Evolutionary conservation across 2,329 filamentous ascomycete species (phyloP).

Genomic region (Leptosphaerulina australis): DNA sequence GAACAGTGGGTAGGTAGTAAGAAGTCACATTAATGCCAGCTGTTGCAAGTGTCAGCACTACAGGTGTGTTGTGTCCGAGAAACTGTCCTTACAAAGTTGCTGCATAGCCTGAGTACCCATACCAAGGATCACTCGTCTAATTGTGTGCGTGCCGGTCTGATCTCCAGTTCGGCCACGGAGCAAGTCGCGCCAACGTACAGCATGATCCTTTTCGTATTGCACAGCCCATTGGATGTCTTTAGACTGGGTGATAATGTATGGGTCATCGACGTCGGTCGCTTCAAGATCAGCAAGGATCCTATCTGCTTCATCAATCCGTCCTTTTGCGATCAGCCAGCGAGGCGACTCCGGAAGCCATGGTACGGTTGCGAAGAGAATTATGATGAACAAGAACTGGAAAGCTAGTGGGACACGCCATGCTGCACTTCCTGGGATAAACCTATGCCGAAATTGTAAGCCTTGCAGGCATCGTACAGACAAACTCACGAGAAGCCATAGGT

Average conservation of each 20-base stretch:
- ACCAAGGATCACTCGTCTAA: conserved; percentile 59
- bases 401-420: conserved; percentile 47
- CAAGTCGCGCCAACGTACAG: conserved; percentile 58
- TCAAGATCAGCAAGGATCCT: conserved; percentile 59
- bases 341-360: conserved; percentile 57
- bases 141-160: conserved; percentile 56
- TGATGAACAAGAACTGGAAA: conserved; percentile 58
- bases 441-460: conserved; percentile 1
- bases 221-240: conserved; percentile 58
- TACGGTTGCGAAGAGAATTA: conserved; percentile 53
- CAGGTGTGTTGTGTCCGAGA: too few relatives aligned
- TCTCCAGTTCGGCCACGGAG: conserved; percentile 54
- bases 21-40: conserved; percentile 49
- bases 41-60: conserved; percentile 9
- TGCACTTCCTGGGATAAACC: conserved; percentile 24
- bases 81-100: conserved; percentile 53
- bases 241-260: conserved; percentile 50
- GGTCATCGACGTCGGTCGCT: conserved; percentile 52
- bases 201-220: conserved; percentile 57
- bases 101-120: conserved; percentile 62
- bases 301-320: conserved; percentile 54
- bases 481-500: conserved; percentile 58
- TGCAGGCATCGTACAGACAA: background rate
- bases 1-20: conserved; percentile 64
- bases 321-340: conserved; percentile 55